Conservation (phyloP, 768 basidiomycete species). For the Leccinum disarticulatum region DNA sequence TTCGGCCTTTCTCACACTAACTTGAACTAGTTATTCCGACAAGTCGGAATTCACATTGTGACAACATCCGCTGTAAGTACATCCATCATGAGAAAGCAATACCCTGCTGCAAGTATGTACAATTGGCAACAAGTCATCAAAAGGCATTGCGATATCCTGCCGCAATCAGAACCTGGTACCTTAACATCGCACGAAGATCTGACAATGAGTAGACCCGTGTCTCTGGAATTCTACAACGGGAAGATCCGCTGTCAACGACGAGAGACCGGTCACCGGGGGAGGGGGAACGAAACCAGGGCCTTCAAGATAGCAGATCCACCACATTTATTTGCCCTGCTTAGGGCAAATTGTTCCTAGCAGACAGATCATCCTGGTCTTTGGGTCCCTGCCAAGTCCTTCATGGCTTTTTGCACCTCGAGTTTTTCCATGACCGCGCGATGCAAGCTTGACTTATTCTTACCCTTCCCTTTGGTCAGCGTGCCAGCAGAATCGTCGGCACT, state of each 20-base stretch:
- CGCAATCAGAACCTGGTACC: neutral
- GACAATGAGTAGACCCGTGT: neutral
- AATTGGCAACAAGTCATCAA: neutral
- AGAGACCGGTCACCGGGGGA: neutral
- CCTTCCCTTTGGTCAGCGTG: conserved; percentile 29
- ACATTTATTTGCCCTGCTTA: neutral
- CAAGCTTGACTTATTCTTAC: conserved; percentile 57
- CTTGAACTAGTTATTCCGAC: neutral
- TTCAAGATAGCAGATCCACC: neutral
- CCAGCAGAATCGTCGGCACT: conserved; percentile 12
- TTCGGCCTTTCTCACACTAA: neutral
- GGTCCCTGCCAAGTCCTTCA: conserved; percentile 45
- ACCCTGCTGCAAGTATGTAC: neutral
- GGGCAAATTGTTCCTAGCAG: neutral
- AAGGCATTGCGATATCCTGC: neutral
- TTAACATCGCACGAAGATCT: neutral
- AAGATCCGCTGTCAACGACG: neutral
- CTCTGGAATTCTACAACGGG: neutral
- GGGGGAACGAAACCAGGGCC: neutral
- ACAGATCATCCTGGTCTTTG: conserved; percentile 17
- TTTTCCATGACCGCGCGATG: conserved; percentile 74
- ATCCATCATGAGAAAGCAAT: neutral
- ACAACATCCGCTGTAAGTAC: neutral
- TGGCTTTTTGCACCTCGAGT: conserved; percentile 72
- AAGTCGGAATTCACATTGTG: neutral